These are phyloP conservation scores for Colletotrichum tabaci DNA, from an alignment of 2,329 filamentous ascomycete species.

Conservation along the genomic window DNA sequence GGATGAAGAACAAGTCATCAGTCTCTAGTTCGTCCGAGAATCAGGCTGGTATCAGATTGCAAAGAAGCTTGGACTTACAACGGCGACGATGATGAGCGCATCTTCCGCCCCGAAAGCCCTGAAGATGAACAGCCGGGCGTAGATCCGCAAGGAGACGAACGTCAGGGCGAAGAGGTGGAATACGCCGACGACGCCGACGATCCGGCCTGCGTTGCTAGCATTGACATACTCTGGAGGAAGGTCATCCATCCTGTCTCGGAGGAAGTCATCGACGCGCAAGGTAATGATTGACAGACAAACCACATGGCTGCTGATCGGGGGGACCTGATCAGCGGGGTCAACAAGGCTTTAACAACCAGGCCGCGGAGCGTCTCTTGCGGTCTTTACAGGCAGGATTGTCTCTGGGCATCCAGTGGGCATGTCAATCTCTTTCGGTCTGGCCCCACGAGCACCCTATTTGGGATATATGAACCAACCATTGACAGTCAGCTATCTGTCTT, in stretches of 20 bases:
- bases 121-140: slow-evolving; percentile 45
- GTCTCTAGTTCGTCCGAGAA: no score
- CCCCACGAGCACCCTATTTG: neutral
- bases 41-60: no score
- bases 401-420: neutral
- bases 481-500: neutral
- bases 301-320: neutral
- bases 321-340: no score
- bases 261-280: neutral
- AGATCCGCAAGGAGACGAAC: slow-evolving; percentile 46
- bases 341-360: neutral
- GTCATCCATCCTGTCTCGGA: neutral
- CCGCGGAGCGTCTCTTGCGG: neutral
- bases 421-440: neutral
- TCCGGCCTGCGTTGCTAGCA: slow-evolving; percentile 40
- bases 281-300: neutral
- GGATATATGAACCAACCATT: no score
- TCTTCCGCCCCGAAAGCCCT: slow-evolving; percentile 49
- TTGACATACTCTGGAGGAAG: slow-evolving; percentile 32
- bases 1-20: neutral
- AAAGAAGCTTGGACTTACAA: slow-evolving; percentile 32
- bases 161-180: slow-evolving; percentile 46
- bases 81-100: slow-evolving; percentile 46
- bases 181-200: slow-evolving; percentile 40
- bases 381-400: neutral